These are phyloP conservation scores for Anthoceros angustus DNA, from an alignment of 225 moss, liverwort and hornwort species.

Conservation along the genomic window DNA sequence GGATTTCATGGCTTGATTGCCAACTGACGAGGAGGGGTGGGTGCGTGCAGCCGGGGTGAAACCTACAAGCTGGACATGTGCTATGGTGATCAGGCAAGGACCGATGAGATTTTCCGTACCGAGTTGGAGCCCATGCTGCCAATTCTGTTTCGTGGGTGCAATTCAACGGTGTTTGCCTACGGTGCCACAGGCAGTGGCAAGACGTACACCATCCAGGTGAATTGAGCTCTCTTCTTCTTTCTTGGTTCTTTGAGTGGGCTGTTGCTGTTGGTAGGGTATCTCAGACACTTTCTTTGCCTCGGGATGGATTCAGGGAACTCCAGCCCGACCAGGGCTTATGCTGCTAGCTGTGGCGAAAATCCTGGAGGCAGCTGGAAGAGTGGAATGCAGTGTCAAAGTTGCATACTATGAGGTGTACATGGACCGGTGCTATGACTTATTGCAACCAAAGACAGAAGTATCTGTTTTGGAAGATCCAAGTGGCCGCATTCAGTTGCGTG, in stretches of 20 bases:
- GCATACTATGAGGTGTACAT: constrained; percentile 27
- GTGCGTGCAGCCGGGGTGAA: constrained; percentile 21
- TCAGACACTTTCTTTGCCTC: too few relatives aligned
- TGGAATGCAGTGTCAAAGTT: constrained; percentile 9
- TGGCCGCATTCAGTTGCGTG: constrained; percentile 25
- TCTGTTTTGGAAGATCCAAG: constrained; percentile 19
- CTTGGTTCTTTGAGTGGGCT: neutral
- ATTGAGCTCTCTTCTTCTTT: neutral
- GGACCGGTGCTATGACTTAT: constrained; percentile 30
- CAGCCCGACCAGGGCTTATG: constrained; percentile 21
- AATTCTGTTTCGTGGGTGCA: constrained; percentile 15
- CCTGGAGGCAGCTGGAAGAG: constrained; percentile 7
- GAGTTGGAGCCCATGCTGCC: constrained; percentile 23
- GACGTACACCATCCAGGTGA: constrained; percentile 24
- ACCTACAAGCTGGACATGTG: constrained; percentile 24
- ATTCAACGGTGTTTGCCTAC: constrained; percentile 25
- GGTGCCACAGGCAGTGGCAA: constrained; percentile 32
- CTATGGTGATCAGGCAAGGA: constrained; percentile 11
- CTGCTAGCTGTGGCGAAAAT: constrained; percentile 16
- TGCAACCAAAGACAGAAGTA: constrained; percentile 16
- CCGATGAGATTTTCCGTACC: constrained; percentile 14
- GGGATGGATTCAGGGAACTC: constrained; percentile 10
- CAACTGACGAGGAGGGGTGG: neutral
- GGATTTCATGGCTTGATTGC: too few relatives aligned
- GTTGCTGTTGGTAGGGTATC: neutral